Evolutionary conservation across 2,329 filamentous ascomycete genomes (phyloP), one percentile per base, ranked within the genome.

Genomic region (Penicillium italicum): DNA sequence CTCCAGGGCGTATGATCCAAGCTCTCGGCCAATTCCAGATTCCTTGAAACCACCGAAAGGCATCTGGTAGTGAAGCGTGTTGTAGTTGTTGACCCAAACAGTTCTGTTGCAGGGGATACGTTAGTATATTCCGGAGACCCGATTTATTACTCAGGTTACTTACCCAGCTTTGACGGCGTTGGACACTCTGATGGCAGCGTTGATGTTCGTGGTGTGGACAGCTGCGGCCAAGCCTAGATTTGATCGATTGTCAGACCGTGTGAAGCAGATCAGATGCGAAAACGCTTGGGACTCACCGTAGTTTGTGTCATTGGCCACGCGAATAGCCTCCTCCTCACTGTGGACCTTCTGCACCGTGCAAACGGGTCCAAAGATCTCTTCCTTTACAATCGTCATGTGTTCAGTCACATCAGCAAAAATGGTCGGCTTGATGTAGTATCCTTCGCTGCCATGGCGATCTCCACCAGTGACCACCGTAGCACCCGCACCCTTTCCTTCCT

Each of bases 341-440:
- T 85, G 84, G 76, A 93, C 91, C 61, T 86, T 87, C 63, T 83
- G 81, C 60, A 93, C 82, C 40, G 86, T 82, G 70, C 88, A 86
- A 30, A 91, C 89, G 3, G 90, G 90, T 20, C 89, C 90, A 69
- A 93, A 94, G 51, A 90, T 89, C 71, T 94, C 89, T 67, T 91
- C 87, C 62, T 83, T 81, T 77, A 88, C 86, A 62, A 93, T 87
- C 65, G 83, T 83, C 72, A 89, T 87, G 67, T 83, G 74, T 22
- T 85, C 79, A 40, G 79, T 82, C 63, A 94, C 90, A 70, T 91
- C 85, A 74, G 83, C 85, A 81, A 82, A 91, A 78, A 95, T 91
- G 67, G 90, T 95, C 28, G 90, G 90, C 80, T 92, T 79, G 75
- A 95, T 91, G 80, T 92, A 95, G 83, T 89, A 94, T 59, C 89